Evolutionary conservation across 495 filamentous ascomycete genomes (phyloP).

Genomic region (Aspergillus wentii): DNA sequence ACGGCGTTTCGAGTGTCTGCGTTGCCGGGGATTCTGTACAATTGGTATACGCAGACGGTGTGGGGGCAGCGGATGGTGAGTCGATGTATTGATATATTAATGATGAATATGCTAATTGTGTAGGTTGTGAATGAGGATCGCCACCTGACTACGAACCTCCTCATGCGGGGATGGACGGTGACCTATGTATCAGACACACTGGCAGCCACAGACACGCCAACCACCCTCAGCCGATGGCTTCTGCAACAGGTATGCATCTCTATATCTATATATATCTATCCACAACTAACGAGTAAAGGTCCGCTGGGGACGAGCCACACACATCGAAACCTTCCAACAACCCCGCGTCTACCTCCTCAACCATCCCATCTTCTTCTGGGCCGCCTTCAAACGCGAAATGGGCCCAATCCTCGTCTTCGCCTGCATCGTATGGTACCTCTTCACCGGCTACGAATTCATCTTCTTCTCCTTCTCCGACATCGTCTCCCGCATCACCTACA

Average conservation of each 20-base stretch:
- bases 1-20: constrained; percentile 23
- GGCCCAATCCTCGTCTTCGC: constrained; percentile 20
- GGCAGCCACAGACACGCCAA: constrained; percentile 28
- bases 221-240: constrained; percentile 25
- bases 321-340: constrained; percentile 31
- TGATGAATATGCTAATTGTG: too few species aligned
- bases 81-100: too few species aligned
- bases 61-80: constrained; percentile 22
- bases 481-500: constrained; percentile 18
- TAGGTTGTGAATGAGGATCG: constrained; percentile 30
- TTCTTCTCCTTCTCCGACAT: constrained; percentile 25
- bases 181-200: constrained; percentile 27
- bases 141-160: constrained; percentile 27
- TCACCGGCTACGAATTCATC: constrained; percentile 20
- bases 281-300: constrained; percentile 7
- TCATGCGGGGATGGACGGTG: constrained; percentile 28
- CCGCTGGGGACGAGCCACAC: constrained; percentile 27
- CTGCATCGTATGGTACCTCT: constrained; percentile 22
- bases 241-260: constrained; percentile 19
- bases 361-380: constrained; percentile 27
- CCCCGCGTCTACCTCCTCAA: constrained; percentile 25
- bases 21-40: constrained; percentile 22
- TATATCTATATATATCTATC: background rate
- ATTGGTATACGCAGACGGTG: constrained; percentile 27
- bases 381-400: constrained; percentile 24